Conservation (phyloP, 495 filamentous ascomycete genomes). For the Barbatosphaeria neglecta region DNA sequence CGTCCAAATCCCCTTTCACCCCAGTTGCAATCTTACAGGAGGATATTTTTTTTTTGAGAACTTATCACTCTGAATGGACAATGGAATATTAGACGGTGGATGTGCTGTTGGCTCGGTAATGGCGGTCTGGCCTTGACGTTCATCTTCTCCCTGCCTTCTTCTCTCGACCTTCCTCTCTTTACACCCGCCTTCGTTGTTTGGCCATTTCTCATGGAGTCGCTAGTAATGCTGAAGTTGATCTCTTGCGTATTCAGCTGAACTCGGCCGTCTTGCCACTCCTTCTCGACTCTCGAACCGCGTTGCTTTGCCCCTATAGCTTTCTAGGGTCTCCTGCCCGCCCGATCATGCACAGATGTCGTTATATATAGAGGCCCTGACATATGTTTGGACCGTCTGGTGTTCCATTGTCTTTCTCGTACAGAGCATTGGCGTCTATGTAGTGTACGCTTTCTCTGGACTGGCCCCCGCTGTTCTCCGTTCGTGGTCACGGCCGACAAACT, state of each 20-base stretch:
- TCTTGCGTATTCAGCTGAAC: neutral
- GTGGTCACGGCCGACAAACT: constrained; percentile 5
- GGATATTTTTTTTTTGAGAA: too few species aligned
- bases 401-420: constrained; percentile 36
- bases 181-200: neutral
- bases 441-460: too few species aligned
- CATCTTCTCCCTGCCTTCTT: neutral
- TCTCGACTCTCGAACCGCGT: neutral
- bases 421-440: constrained; percentile 34
- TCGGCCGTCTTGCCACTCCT: neutral
- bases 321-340: neutral
- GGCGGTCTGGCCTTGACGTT: neutral
- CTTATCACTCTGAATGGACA: too few species aligned
- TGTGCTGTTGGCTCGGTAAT: neutral
- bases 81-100: too few species aligned
- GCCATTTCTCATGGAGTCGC: neutral
- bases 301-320: neutral
- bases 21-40: too few species aligned
- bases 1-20: too few species aligned
- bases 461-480: neutral
- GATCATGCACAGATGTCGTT: constrained; percentile 25
- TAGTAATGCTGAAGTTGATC: neutral
- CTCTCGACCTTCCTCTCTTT: neutral
- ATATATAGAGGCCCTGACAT: constrained; percentile 28
- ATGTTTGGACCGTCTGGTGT: constrained; percentile 37